phyloP scores from a whole-genome alignment of 2,329 filamentous ascomycete genomes.

The Leptodontidium sp. region DNA sequence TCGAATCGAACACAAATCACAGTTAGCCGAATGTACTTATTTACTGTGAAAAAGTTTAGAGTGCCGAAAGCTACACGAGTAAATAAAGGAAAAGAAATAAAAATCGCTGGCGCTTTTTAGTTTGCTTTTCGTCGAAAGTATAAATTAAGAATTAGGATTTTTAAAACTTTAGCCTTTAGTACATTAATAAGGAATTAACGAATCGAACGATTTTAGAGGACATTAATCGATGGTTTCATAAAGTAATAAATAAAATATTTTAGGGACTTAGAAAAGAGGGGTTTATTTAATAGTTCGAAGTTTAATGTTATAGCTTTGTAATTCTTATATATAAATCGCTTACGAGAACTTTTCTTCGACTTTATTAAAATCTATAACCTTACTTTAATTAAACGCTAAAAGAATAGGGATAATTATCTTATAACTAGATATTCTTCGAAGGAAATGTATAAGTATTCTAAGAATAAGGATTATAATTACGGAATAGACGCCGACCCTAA shows the following conservation, averaged over 20 bases:
- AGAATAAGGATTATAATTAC: too few species aligned
- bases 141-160: background rate
- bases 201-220: background rate
- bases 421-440: too few species aligned
- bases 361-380: too few species aligned
- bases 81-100: background rate
- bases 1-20: background rate
- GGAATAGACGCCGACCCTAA: too few species aligned
- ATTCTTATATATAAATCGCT: too few species aligned
- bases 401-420: too few species aligned
- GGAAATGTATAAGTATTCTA: too few species aligned
- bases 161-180: background rate
- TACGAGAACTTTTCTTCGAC: too few species aligned
- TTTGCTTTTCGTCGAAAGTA: background rate
- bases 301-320: background rate
- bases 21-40: background rate
- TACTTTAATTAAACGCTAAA: too few species aligned
- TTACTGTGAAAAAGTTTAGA: background rate
- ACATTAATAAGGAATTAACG: background rate
- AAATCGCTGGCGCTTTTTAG: background rate
- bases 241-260: background rate
- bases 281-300: background rate
- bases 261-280: background rate
- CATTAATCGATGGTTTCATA: background rate
- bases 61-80: background rate